Evolutionary conservation across 106 monocot species (phyloP).

Genomic region (Posidonia australis): DNA sequence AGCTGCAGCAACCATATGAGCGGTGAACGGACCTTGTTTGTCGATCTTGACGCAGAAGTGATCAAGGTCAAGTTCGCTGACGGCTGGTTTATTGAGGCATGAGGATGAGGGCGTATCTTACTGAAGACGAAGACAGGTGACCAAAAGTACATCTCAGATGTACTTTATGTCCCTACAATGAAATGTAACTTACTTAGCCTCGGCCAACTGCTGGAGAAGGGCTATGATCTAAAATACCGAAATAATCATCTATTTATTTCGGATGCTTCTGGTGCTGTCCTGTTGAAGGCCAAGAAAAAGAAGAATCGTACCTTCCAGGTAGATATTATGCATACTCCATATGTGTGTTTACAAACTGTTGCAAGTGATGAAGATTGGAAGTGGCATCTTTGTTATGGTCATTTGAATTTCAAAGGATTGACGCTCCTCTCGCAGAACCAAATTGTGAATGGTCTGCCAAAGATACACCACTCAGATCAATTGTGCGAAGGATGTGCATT

Average conservation of each 20-base stretch:
- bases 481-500: background rate
- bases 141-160: background rate
- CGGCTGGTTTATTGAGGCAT: background rate
- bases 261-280: background rate
- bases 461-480: background rate
- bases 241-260: background rate
- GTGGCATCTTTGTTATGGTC: conserved; percentile 13
- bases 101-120: conserved; percentile 1
- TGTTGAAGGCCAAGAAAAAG: background rate
- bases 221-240: background rate
- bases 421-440: background rate
- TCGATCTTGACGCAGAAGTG: background rate
- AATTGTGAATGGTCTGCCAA: conserved; percentile 8
- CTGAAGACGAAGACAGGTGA: background rate
- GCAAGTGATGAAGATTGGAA: background rate
- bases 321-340: background rate
- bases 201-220: conserved; percentile 7
- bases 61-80: conserved; percentile 8
- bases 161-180: background rate
- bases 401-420: conserved; percentile 6
- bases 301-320: background rate
- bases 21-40: background rate
- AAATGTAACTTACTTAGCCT: conserved; percentile 13
- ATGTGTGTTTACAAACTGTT: background rate
- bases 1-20: conserved; percentile 11